Evolutionary conservation across 306 rosid species (phyloP).

Genomic region (Rosa multiflora): DNA sequence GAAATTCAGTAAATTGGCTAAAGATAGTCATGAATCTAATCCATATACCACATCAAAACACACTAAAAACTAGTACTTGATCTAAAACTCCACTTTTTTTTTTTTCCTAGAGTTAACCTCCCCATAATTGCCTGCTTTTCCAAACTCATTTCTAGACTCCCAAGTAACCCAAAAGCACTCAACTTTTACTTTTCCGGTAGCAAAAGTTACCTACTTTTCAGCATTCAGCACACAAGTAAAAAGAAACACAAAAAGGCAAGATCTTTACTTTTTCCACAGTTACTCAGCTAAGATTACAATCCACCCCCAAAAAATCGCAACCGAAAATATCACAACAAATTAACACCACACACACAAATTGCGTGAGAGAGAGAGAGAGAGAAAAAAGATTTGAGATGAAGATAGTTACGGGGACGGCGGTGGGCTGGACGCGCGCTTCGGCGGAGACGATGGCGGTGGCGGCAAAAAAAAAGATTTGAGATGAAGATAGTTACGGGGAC

Average conservation of each 20-base stretch:
- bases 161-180: slow-evolving; percentile 6
- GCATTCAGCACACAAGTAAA: background rate
- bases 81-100: background rate
- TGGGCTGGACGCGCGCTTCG: slow-evolving; percentile 80
- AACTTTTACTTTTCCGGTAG: background rate
- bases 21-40: slow-evolving; percentile 1
- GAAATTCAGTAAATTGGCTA: background rate
- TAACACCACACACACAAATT: background rate
- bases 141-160: slow-evolving; percentile 4
- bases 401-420: slow-evolving; percentile 49
- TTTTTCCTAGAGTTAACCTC: background rate
- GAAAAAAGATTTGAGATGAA: slow-evolving; percentile 13
- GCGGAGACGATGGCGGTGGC: slow-evolving; percentile 91
- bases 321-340: background rate
- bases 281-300: background rate
- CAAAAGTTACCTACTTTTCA: background rate
- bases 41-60: background rate
- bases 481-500: slow-evolving; percentile 43
- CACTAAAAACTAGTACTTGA: background rate
- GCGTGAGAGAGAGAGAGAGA: background rate
- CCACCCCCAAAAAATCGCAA: background rate
- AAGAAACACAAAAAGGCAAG: background rate
- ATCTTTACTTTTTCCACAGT: background rate
- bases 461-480: slow-evolving; percentile 42
- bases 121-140: background rate